phyloP scores from a whole-genome alignment of 2,329 filamentous ascomycete genomes.

The Clonostachys sp. region DNA sequence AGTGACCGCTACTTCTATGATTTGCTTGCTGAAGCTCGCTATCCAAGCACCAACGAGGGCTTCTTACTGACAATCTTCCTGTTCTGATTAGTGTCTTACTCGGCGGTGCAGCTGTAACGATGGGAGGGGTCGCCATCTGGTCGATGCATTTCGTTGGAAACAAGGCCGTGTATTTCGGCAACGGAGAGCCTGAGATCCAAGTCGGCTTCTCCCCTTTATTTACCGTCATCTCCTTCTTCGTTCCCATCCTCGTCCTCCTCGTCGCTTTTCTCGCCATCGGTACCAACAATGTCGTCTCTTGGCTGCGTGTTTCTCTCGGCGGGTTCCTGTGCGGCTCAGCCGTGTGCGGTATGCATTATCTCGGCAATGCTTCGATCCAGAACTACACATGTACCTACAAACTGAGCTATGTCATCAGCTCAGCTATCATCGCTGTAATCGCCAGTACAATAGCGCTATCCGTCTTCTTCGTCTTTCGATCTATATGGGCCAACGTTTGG shows the following conservation, averaged over 20 bases:
- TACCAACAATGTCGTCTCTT: constrained; percentile 50
- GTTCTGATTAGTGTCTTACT: constrained; percentile 49
- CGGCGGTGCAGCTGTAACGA: constrained; percentile 59
- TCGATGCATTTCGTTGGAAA: constrained; percentile 83
- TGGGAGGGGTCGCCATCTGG: constrained; percentile 74
- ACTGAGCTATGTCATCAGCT: constrained; percentile 56
- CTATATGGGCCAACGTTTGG: constrained; percentile 75
- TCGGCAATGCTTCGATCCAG: constrained; percentile 74
- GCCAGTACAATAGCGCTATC: constrained; percentile 67
- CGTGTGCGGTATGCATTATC: constrained; percentile 82
- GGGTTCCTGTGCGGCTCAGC: constrained; percentile 69
- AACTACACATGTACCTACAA: constrained; percentile 69
- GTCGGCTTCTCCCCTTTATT: constrained; percentile 69
- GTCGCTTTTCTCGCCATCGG: constrained; percentile 68
- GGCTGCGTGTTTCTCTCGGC: constrained; percentile 54
- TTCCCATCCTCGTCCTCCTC: constrained; percentile 74
- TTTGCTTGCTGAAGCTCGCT: too few relatives aligned
- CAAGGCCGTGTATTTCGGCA: constrained; percentile 66
- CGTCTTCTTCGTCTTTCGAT: constrained; percentile 73
- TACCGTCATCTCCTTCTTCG: constrained; percentile 73
- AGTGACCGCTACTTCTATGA: constrained; percentile 9
- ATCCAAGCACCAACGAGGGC: too few relatives aligned
- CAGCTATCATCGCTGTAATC: constrained; percentile 66
- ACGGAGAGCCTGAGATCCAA: constrained; percentile 59
- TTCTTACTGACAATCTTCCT: not conserved